Percentiles rank a stretch among this genome's conserved stretches.
These are phyloP conservation scores for Gracilaria domingensis DNA, from an alignment of 23 red algal genomes.

Conservation along the genomic window DNA sequence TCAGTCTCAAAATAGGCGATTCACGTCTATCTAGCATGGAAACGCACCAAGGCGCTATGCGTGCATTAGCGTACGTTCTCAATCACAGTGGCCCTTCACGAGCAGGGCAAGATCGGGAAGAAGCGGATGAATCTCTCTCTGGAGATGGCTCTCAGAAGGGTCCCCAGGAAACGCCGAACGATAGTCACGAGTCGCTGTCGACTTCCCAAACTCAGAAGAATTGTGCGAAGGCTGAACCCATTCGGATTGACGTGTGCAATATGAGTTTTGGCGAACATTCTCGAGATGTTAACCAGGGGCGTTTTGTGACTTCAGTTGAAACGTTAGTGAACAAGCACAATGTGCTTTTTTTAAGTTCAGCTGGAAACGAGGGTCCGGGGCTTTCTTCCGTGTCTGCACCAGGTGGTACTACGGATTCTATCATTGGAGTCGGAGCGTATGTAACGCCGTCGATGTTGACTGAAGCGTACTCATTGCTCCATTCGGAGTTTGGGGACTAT, in stretches of 20 bases:
- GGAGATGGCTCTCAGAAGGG: not conserved
- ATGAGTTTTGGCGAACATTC: constrained; percentile 86
- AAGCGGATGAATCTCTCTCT: not conserved
- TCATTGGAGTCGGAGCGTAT: constrained; percentile 84
- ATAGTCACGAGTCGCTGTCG: not conserved
- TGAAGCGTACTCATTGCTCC: constrained; percentile 73
- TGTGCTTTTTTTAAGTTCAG: constrained; percentile 80
- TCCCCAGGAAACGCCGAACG: not conserved
- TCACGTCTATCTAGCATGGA: constrained; percentile 77
- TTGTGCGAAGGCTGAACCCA: not conserved
- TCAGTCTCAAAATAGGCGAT: constrained; percentile 85
- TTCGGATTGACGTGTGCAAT: constrained; percentile 72
- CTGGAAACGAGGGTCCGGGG: constrained; percentile 81
- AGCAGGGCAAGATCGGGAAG: not conserved
- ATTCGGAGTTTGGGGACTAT: constrained; percentile 60
- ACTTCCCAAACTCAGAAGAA: not conserved
- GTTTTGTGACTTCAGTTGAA: constrained; percentile 61
- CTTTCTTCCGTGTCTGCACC: constrained; percentile 74
- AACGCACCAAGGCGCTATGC: constrained; percentile 78
- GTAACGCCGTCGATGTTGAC: constrained; percentile 79
- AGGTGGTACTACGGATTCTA: constrained; percentile 65
- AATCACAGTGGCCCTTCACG: constrained; percentile 31
- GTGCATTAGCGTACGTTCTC: constrained; percentile 74
- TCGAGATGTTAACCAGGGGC: constrained; percentile 53
- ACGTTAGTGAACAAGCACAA: constrained; percentile 70